Conservation (phyloP, 164 flowering plant genomes). For the Aristolochia contorta region DNA sequence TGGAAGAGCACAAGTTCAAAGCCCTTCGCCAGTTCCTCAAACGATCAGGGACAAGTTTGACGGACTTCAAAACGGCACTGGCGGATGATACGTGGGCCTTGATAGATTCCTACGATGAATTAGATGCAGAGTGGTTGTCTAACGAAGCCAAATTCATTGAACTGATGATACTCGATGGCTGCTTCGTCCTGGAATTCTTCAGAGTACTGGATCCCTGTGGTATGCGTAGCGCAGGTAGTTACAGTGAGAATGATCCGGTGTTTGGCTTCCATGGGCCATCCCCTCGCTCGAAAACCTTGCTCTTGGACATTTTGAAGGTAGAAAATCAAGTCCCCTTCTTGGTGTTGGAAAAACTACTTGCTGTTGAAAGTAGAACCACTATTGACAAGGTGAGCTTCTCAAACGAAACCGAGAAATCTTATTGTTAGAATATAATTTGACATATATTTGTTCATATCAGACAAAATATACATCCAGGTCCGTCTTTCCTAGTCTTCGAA, state of each 20-base stretch:
- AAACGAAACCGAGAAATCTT: not conserved
- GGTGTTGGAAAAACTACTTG: constrained; percentile 4
- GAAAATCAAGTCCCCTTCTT: constrained; percentile 12
- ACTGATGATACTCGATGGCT: not conserved
- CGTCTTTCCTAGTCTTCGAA: too few species aligned
- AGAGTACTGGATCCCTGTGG: not conserved
- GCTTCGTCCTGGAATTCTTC: constrained; percentile 9
- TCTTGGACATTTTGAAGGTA: constrained; percentile 3
- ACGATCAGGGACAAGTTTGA: too few species aligned
- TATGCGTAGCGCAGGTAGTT: not conserved
- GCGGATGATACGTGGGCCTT: too few species aligned
- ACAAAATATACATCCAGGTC: too few species aligned
- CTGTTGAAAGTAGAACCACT: not conserved
- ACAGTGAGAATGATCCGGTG: too few species aligned
- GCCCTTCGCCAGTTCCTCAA: constrained; percentile 7
- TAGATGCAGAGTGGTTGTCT: not conserved
- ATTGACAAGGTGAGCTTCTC: not conserved
- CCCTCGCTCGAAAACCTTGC: not conserved
- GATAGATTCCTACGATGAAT: too few species aligned
- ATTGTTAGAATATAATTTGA: too few species aligned
- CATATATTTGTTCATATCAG: too few species aligned
- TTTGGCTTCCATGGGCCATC: not conserved
- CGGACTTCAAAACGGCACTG: not conserved
- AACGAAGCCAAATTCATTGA: too few species aligned
- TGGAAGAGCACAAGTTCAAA: constrained; percentile 13